Conservation (phyloP, 225 moss, liverwort and hornwort genomes). For the Physcomitrellopsis africana region DNA sequence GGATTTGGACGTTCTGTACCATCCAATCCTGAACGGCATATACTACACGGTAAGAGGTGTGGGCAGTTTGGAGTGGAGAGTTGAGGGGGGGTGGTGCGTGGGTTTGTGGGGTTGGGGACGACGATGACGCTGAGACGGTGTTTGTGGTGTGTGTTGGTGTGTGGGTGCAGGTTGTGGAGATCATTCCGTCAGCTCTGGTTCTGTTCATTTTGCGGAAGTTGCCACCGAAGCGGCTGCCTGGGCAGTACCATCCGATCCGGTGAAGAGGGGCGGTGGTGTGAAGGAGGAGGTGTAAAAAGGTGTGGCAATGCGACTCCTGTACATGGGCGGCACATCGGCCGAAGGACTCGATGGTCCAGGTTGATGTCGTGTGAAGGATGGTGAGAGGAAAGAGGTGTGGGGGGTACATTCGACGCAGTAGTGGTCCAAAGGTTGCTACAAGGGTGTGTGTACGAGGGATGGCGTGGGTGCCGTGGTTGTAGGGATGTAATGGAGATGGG, state of each 20-base stretch:
- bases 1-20: conserved; percentile 93
- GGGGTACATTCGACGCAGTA: conserved; percentile 49
- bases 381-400: conserved; percentile 31
- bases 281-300: conserved; percentile 53
- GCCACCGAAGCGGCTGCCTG: conserved; percentile 76
- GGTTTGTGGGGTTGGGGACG: not conserved
- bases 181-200: conserved; percentile 94
- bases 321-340: conserved; percentile 36
- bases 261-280: conserved; percentile 30
- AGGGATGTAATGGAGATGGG: conserved; percentile 50
- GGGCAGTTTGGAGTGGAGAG: not conserved
- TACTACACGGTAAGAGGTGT: conserved; percentile 82
- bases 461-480: conserved; percentile 56
- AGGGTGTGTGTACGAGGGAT: conserved; percentile 43
- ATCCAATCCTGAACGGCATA: conserved; percentile 90
- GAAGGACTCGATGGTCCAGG: conserved; percentile 37
- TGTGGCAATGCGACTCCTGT: conserved; percentile 37
- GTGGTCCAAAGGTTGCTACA: conserved; percentile 43
- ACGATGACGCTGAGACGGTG: not conserved
- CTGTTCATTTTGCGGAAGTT: conserved; percentile 92
- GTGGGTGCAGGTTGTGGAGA: conserved; percentile 85
- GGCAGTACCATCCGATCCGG: conserved; percentile 90
- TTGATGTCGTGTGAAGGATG: conserved; percentile 24
- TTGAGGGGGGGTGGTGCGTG: not conserved
- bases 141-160: conserved; percentile 1